Conservation (phyloP, 75 land plant genomes). For the Cryptomeria japonica region DNA sequence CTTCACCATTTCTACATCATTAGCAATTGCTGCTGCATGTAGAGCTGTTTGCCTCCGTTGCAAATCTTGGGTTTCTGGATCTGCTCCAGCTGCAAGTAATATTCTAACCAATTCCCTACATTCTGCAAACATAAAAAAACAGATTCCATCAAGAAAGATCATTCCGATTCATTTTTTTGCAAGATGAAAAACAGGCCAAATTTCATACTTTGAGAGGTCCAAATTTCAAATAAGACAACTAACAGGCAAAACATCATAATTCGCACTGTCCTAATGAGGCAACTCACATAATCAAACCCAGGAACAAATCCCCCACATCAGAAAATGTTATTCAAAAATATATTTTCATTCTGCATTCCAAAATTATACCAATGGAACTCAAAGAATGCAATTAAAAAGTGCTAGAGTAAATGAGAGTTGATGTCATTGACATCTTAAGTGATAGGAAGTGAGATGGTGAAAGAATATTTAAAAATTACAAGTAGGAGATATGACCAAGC, state of each 20-base stretch:
- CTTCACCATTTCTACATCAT: conserved; percentile 85
- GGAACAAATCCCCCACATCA: not conserved
- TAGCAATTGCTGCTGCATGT: conserved; percentile 86
- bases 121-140: conserved; percentile 44
- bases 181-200: not conserved
- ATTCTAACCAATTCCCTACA: conserved; percentile 79
- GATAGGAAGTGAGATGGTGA: not conserved
- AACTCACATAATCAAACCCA: not conserved
- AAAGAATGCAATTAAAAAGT: not conserved
- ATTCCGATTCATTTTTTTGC: not conserved
- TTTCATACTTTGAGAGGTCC: too few relatives aligned
- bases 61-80: conserved; percentile 71
- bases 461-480: not conserved
- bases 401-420: not conserved
- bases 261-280: not conserved
- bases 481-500: not conserved
- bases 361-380: not conserved
- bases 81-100: conserved; percentile 84
- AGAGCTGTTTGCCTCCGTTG: conserved; percentile 71
- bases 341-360: not conserved
- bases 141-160: not conserved
- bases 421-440: not conserved
- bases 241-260: not conserved
- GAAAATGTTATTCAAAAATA: not conserved
- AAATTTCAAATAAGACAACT: too few relatives aligned